phyloP scores from a whole-genome alignment of 2,329 filamentous ascomycete genomes.

The Aspergillus pseudotamarii region DNA sequence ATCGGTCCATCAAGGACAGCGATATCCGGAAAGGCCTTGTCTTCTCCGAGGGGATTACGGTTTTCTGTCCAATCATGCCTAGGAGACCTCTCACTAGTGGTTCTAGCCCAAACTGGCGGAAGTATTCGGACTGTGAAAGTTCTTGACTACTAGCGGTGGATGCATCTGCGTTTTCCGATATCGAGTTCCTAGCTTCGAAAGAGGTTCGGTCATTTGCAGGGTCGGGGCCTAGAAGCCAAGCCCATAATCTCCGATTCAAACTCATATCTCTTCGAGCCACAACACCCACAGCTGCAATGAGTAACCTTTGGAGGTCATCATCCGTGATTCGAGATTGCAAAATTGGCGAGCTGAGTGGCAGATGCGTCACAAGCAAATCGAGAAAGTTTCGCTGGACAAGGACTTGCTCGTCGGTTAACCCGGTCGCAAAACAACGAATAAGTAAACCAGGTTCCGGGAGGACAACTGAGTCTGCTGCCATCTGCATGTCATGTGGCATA shows the following conservation, averaged over 20 bases:
- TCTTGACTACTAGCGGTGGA: slow-evolving; percentile 43
- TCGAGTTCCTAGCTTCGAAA: slow-evolving; percentile 31
- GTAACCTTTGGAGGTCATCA: slow-evolving; percentile 77
- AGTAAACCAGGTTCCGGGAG: slow-evolving; percentile 87
- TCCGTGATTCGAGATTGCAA: slow-evolving; percentile 73
- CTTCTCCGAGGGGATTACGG: slow-evolving; percentile 63
- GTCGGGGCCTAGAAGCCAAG: slow-evolving; percentile 88
- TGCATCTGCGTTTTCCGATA: slow-evolving; percentile 31
- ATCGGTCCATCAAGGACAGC: slow-evolving; percentile 94
- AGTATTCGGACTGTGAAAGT: slow-evolving; percentile 73
- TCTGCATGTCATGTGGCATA: slow-evolving; percentile 32
- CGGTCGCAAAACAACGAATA: slow-evolving; percentile 88
- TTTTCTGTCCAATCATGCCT: slow-evolving; percentile 68
- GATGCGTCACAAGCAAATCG: slow-evolving; percentile 85
- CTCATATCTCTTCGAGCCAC: slow-evolving; percentile 94
- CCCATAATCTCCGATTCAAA: slow-evolving; percentile 90
- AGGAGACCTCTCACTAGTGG: slow-evolving; percentile 75
- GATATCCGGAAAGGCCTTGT: slow-evolving; percentile 89
- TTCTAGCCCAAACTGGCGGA: slow-evolving; percentile 75
- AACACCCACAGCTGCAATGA: slow-evolving; percentile 82
- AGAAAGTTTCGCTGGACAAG: slow-evolving; percentile 93
- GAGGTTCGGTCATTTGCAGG: slow-evolving; percentile 41
- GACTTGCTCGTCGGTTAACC: slow-evolving; percentile 81
- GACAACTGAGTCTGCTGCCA: slow-evolving; percentile 51
- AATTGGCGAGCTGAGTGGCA: slow-evolving; percentile 81